phyloP scores from a whole-genome alignment of 306 rosid species.

The Quillaja saponaria region DNA sequence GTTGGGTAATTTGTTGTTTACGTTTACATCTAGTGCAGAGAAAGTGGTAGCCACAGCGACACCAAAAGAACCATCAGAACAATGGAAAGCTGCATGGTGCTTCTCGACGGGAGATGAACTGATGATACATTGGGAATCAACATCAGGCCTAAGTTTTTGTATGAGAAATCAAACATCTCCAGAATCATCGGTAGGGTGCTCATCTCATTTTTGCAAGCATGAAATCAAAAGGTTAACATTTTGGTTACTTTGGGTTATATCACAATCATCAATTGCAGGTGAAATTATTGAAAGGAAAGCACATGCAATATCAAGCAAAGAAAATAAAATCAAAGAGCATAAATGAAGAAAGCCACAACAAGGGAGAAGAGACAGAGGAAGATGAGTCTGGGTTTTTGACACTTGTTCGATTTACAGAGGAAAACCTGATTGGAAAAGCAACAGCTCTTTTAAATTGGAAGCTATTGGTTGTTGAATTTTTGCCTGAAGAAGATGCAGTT shows the following conservation, averaged over 20 bases:
- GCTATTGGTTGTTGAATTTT: slow-evolving; percentile 65
- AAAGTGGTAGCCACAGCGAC: slow-evolving; percentile 85
- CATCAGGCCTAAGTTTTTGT: slow-evolving; percentile 57
- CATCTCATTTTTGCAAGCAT: slow-evolving; percentile 9
- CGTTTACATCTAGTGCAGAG: slow-evolving; percentile 80
- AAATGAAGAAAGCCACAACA: slow-evolving; percentile 18
- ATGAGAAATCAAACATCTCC: slow-evolving; percentile 49
- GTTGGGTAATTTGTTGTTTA: slow-evolving; percentile 32
- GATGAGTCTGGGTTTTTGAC: slow-evolving; percentile 71
- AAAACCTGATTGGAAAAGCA: slow-evolving; percentile 67
- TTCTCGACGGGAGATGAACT: slow-evolving; percentile 85
- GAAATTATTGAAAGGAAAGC: slow-evolving; percentile 73
- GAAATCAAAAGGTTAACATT: background rate
- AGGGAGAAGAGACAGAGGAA: slow-evolving; percentile 37
- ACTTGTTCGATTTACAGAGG: slow-evolving; percentile 68
- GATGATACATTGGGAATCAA: slow-evolving; percentile 60
- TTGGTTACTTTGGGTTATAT: slow-evolving; percentile 19
- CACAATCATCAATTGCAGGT: slow-evolving; percentile 45
- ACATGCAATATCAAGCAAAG: slow-evolving; percentile 60
- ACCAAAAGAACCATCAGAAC: slow-evolving; percentile 71
- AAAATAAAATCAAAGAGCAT: slow-evolving; percentile 33
- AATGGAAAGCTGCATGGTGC: slow-evolving; percentile 68
- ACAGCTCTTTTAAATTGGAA: slow-evolving; percentile 88
- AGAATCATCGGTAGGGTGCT: slow-evolving; percentile 58
- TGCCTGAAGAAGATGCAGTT: slow-evolving; percentile 82